Evolutionary conservation across 257 asterid species (phyloP).

Genomic region (Thymus quinquecostatus): DNA sequence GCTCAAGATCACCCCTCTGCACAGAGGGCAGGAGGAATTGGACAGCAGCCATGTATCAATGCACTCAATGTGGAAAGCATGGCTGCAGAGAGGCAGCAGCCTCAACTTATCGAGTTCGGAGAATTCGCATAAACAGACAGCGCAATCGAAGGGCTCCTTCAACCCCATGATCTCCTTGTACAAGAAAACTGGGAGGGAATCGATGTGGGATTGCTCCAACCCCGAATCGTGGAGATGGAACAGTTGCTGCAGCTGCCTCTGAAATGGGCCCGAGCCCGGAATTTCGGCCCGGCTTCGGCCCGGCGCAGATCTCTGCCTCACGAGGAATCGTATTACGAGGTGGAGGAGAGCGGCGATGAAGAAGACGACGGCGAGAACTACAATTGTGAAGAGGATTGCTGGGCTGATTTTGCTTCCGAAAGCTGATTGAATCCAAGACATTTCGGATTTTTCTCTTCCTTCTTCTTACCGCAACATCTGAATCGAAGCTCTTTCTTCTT

Average conservation of each 20-base stretch:
- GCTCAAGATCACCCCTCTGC: slow-evolving; percentile 76
- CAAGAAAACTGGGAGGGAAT: slow-evolving; percentile 77
- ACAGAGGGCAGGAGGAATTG: slow-evolving; percentile 85
- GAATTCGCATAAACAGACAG: slow-evolving; percentile 88
- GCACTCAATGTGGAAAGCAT: slow-evolving; percentile 89
- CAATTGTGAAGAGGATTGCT: slow-evolving; percentile 53
- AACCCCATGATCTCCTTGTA: slow-evolving; percentile 73
- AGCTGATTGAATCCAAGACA: slow-evolving; percentile 70
- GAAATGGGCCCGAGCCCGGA: slow-evolving; percentile 62
- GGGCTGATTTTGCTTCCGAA: slow-evolving; percentile 73
- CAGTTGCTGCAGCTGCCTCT: slow-evolving; percentile 82
- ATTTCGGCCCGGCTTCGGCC: slow-evolving; percentile 49
- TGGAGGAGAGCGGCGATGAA: slow-evolving; percentile 68
- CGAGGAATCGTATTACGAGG: slow-evolving; percentile 58
- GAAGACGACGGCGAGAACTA: slow-evolving; percentile 55
- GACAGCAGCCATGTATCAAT: slow-evolving; percentile 91
- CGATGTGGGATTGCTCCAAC: slow-evolving; percentile 75
- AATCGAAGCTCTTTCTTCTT: slow-evolving; percentile 24
- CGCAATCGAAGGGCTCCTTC: slow-evolving; percentile 89
- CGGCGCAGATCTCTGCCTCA: slow-evolving; percentile 48
- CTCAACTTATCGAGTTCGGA: slow-evolving; percentile 66
- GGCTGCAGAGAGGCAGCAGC: slow-evolving; percentile 80
- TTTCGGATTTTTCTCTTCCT: slow-evolving; percentile 25
- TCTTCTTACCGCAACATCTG: slow-evolving; percentile 28
- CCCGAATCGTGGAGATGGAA: slow-evolving; percentile 88